These are phyloP conservation scores for Mycena crocata DNA, from an alignment of 768 basidiomycete species.

Conservation along the genomic window DNA sequence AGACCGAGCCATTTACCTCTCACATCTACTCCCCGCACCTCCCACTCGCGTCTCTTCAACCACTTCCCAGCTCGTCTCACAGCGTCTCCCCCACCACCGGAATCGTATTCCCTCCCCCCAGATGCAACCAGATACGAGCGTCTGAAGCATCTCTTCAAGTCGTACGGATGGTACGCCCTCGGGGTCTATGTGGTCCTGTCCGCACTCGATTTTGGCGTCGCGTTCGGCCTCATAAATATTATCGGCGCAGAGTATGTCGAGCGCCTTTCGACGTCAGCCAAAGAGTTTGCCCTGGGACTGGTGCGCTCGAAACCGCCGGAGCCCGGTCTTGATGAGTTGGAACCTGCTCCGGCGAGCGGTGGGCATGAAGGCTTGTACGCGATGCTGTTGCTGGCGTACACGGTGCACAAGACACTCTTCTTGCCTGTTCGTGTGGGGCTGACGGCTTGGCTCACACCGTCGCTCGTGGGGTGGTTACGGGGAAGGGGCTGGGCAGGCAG, in stretches of 20 bases:
- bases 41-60: constrained; percentile 60
- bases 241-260: constrained; percentile 93
- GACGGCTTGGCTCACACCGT: constrained; percentile 88
- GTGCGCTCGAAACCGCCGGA: constrained; percentile 68
- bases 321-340: constrained; percentile 75
- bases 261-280: constrained; percentile 68
- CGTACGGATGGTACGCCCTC: constrained; percentile 96
- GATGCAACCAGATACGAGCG: constrained; percentile 73
- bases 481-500: constrained; percentile 84
- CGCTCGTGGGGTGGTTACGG: constrained; percentile 88
- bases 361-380: constrained; percentile 88
- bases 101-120: constrained; percentile 51
- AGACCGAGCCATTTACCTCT: constrained; percentile 29
- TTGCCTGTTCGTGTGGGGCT: constrained; percentile 90
- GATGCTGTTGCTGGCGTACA: constrained; percentile 93
- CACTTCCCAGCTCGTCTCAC: constrained; percentile 61
- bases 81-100: constrained; percentile 47
- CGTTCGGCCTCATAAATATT: constrained; percentile 86
- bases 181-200: constrained; percentile 86
- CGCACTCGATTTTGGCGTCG: constrained; percentile 84
- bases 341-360: constrained; percentile 47
- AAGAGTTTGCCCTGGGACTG: constrained; percentile 57
- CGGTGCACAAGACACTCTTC: constrained; percentile 95
- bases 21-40: constrained; percentile 42
- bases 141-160: constrained; percentile 85